phyloP scores from a whole-genome alignment of 306 rosid genomes.

The Lotus japonicus region DNA sequence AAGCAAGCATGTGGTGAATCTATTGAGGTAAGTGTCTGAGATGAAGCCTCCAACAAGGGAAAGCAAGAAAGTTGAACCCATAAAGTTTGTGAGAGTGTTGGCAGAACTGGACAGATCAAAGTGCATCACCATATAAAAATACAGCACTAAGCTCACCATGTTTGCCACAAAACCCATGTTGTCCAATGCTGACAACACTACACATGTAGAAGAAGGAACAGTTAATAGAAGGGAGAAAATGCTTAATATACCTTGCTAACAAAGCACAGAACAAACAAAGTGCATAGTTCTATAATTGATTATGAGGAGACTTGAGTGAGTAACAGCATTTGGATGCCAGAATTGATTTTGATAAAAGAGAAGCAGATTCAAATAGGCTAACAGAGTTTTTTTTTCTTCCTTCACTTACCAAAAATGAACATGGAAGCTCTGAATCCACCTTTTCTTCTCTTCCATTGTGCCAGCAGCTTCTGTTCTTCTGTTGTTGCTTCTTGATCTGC shows the following conservation, averaged over 20 bases:
- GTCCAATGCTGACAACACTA: slow-evolving; percentile 67
- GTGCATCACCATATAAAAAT: slow-evolving; percentile 55
- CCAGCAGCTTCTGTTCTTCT: slow-evolving; percentile 38
- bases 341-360: too few relatives aligned
- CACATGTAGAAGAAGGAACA: neutral
- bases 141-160: slow-evolving; percentile 68
- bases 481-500: slow-evolving; percentile 32
- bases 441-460: slow-evolving; percentile 29
- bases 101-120: slow-evolving; percentile 56
- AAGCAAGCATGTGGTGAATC: slow-evolving; percentile 57
- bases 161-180: slow-evolving; percentile 83
- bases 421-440: slow-evolving; percentile 72
- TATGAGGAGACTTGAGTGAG: too few relatives aligned
- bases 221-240: neutral
- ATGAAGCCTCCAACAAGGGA: slow-evolving; percentile 74
- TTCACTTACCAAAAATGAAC: slow-evolving; percentile 58
- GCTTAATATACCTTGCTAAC: too few relatives aligned
- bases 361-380: too few relatives aligned
- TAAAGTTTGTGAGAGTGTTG: slow-evolving; percentile 73
- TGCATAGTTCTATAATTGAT: too few relatives aligned
- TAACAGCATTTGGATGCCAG: too few relatives aligned
- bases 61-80: slow-evolving; percentile 75
- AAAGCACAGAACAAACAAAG: neutral
- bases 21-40: slow-evolving; percentile 68
- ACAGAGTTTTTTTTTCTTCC: too few relatives aligned